Conservation (phyloP, 2,329 filamentous ascomycete genomes). For the Ceratocystis lukuohia region DNA sequence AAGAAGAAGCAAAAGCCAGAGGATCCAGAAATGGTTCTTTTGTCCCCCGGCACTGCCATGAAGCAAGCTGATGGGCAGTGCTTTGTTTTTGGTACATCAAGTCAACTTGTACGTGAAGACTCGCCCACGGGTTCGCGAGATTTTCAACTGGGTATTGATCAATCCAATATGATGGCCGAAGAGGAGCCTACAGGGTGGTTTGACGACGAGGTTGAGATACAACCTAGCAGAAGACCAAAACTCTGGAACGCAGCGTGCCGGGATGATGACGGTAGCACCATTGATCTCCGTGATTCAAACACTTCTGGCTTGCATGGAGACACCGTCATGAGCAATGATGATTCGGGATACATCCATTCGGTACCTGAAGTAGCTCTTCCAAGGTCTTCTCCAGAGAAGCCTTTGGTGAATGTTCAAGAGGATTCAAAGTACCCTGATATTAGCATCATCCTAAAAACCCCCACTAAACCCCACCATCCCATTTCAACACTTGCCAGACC, state of each 20-base stretch:
- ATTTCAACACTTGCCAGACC: neutral
- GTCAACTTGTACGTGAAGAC: constrained; percentile 62
- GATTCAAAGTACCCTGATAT: constrained; percentile 14
- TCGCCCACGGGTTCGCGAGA: constrained; percentile 53
- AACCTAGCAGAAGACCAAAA: constrained; percentile 25
- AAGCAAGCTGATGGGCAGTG: constrained; percentile 55
- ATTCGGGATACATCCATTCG: neutral
- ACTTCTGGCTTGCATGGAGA: neutral
- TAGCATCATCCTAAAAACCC: neutral
- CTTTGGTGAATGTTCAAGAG: neutral
- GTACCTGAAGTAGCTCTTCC: neutral
- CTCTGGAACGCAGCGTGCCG: constrained; percentile 62
- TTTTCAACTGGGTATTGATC: constrained; percentile 46
- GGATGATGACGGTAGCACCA: constrained; percentile 40
- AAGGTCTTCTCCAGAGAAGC: neutral
- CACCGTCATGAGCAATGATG: neutral
- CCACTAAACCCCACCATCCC: neutral
- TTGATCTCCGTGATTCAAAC: constrained; percentile 35
- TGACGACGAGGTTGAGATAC: neutral
- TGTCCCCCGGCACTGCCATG: constrained; percentile 56
- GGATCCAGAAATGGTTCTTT: constrained; percentile 31
- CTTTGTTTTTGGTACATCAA: constrained; percentile 75
- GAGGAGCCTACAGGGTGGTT: constrained; percentile 9
- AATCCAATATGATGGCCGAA: constrained; percentile 34
- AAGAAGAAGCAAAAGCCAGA: constrained; percentile 29